These are phyloP conservation scores for Leishmania aethiopica DNA, from an alignment of 208 protist species.

Conservation along the genomic window DNA sequence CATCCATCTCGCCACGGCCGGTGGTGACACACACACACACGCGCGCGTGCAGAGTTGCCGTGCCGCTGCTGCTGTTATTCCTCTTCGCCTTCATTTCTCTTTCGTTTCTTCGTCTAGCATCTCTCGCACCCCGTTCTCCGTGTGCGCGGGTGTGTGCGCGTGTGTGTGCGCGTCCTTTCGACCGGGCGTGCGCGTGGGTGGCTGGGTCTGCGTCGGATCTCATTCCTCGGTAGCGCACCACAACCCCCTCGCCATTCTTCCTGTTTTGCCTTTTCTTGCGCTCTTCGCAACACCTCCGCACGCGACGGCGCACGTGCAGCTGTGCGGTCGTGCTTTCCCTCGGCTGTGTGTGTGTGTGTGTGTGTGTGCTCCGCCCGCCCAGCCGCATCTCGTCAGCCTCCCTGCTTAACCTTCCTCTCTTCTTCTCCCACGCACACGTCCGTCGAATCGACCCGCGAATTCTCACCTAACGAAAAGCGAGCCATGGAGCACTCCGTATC, in stretches of 20 bases:
- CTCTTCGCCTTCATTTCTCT: neutral
- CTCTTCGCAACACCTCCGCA: neutral
- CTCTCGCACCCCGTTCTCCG: too few species aligned
- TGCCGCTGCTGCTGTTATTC: neutral
- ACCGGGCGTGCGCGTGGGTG: too few species aligned
- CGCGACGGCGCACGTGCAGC: neutral
- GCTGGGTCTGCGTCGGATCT: neutral
- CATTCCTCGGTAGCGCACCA: neutral
- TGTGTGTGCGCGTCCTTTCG: neutral
- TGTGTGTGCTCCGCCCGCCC: too few species aligned
- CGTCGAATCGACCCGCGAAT: too few species aligned
- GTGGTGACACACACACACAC: neutral
- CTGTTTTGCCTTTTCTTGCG: neutral
- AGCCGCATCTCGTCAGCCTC: neutral
- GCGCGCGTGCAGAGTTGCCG: neutral
- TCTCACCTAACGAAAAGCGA: neutral
- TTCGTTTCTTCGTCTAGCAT: neutral
- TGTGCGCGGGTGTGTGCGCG: neutral
- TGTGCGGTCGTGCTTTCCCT: too few species aligned
- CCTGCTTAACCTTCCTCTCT: neutral
- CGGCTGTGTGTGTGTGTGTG: too few species aligned
- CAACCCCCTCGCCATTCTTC: neutral
- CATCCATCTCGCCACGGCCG: neutral
- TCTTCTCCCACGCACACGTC: neutral
- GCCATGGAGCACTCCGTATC: conserved; percentile 19